Percentiles rank a stretch among this genome's conserved stretches.
Evolutionary conservation across 352 stramenopile species (phyloP).

Genomic region (Aphanomyces stellatus): DNA sequence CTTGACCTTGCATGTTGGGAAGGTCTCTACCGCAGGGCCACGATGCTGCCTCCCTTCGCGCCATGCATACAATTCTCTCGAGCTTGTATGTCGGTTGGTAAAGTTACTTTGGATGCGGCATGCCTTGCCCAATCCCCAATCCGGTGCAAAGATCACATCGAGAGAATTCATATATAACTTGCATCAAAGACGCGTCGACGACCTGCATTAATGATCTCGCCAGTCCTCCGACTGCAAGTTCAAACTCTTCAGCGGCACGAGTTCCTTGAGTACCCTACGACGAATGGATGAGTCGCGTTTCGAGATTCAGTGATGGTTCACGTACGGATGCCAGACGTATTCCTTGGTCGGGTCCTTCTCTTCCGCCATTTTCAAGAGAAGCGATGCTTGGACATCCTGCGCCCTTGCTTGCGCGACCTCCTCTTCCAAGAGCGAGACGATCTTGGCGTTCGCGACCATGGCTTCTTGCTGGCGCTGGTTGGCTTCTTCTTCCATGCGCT

Average conservation of each 20-base stretch:
- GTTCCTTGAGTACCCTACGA: conserved; percentile 53
- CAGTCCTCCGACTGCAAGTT: conserved; percentile 78
- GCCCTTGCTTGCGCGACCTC: conserved; percentile 40
- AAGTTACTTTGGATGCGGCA: too few relatives aligned
- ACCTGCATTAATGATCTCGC: conserved; percentile 74
- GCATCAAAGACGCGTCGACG: too few relatives aligned
- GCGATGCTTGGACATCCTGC: background rate
- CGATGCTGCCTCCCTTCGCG: too few relatives aligned
- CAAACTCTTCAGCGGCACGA: conserved; percentile 66
- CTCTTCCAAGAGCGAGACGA: conserved; percentile 63
- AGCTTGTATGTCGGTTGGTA: too few relatives aligned
- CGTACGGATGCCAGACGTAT: conserved; percentile 79
- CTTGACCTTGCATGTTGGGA: too few relatives aligned
- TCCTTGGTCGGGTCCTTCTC: conserved; percentile 51
- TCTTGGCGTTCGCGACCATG: conserved; percentile 57
- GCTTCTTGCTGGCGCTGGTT: conserved; percentile 55
- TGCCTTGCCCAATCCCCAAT: too few relatives aligned
- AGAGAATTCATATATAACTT: too few relatives aligned
- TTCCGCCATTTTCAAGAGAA: background rate
- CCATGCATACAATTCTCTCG: too few relatives aligned
- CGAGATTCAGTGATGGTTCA: too few relatives aligned
- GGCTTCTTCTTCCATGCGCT: conserved; percentile 57
- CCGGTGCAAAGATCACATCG: too few relatives aligned
- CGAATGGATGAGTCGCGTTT: background rate
- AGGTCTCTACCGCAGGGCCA: too few relatives aligned